Percentiles rank a stretch among this genome's conserved stretches.
Evolutionary conservation across 2,329 filamentous ascomycete species (phyloP).

Genomic region (Ophiostoma pallidulum): DNA sequence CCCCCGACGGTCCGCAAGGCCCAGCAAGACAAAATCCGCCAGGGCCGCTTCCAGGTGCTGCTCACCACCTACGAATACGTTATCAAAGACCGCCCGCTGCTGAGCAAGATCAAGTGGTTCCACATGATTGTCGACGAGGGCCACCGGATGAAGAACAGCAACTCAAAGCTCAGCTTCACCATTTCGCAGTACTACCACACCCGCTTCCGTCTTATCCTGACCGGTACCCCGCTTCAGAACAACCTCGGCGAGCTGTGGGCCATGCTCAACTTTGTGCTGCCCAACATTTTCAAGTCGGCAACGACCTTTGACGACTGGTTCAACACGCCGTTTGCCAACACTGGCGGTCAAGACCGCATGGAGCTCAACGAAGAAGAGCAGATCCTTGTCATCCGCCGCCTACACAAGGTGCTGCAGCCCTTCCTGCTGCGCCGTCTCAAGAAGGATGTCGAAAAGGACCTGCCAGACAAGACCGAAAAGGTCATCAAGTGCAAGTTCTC

Average conservation of each 20-base stretch:
- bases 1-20: constrained; percentile 79
- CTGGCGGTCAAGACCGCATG: constrained; percentile 96
- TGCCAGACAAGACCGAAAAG: constrained; percentile 97
- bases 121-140: constrained; percentile 99
- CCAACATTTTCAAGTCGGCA: constrained; percentile 97
- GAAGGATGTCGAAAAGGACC: constrained; percentile 98
- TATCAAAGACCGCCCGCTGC: constrained; percentile 91
- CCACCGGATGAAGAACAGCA: constrained; percentile 98
- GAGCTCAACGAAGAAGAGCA: constrained; percentile 99
- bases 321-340: constrained; percentile 98
- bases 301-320: constrained; percentile 99
- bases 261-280: constrained; percentile 94
- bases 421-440: constrained; percentile 97
- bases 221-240: constrained; percentile 94
- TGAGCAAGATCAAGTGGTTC: constrained; percentile 99
- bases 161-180: constrained; percentile 91
- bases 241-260: constrained; percentile 95
- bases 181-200: constrained; percentile 93
- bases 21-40: constrained; percentile 88
- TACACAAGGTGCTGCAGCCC: constrained; percentile 93
- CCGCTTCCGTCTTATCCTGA: constrained; percentile 91
- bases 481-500: constrained; percentile 99
- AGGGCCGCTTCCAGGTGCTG: constrained; percentile 90
- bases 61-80: constrained; percentile 99
- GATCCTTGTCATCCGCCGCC: constrained; percentile 90